phyloP scores from a whole-genome alignment of 2,329 filamentous ascomycete genomes.

The Alternaria arbusti region DNA sequence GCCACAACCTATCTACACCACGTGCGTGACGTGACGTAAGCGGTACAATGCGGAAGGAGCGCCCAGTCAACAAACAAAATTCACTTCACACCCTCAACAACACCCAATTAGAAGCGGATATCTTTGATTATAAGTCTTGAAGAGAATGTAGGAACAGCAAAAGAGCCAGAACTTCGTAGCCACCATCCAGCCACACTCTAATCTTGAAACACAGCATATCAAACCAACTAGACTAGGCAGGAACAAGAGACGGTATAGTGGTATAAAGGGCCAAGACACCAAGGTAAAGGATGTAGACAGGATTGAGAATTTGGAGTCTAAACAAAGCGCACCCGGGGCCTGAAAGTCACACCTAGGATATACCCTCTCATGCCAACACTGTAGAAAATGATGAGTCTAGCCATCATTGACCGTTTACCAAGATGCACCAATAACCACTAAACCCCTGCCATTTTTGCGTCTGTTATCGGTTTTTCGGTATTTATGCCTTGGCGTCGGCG shows the following conservation, averaged over 20 bases:
- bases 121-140: background rate
- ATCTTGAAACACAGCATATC: background rate
- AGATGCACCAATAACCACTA: constrained; percentile 41
- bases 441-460: constrained; percentile 43
- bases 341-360: constrained; percentile 39
- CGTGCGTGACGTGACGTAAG: background rate
- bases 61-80: background rate
- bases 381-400: constrained; percentile 37
- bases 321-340: constrained; percentile 39
- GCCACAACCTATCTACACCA: no score
- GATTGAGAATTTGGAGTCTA: constrained; percentile 49
- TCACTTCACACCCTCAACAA: background rate
- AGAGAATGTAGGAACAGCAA: background rate
- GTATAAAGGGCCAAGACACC: background rate
- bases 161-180: background rate
- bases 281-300: constrained; percentile 34
- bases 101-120: background rate
- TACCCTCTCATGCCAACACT: constrained; percentile 33
- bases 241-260: background rate
- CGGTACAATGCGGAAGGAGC: background rate
- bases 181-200: background rate
- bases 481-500: constrained; percentile 68
- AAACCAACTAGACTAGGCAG: background rate
- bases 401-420: constrained; percentile 39
- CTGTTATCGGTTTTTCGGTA: constrained; percentile 24